Evolutionary conservation across 768 basidiomycete species (phyloP), one percentile per base, ranked within the genome.

Genomic region (Piloderma croceum): DNA sequence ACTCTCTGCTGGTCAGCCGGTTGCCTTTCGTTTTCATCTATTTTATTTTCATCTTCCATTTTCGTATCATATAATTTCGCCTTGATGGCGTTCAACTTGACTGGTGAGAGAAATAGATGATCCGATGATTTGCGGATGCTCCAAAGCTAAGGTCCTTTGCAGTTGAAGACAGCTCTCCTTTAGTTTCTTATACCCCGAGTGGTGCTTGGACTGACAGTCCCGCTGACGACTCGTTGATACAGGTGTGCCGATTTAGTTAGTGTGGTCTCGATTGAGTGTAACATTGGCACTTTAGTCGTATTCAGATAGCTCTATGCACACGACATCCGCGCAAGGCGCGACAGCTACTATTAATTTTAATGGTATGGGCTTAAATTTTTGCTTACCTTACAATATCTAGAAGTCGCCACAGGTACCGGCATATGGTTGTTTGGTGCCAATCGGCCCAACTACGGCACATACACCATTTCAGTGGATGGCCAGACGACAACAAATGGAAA

Each of bases 91-190:
- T 68, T 68, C 53, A 64, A 67, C 44, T 48, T 73, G 33, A 64
- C 66, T 45, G 64, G 73, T 73, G 24, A 41, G 56, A 31, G 45
- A 12, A 31, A 18, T 24, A 23, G 25, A 17, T 23, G 23, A 23
- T 31, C 35, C 24, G n/a, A 21, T 41, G 34, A 32, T 32, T 31
- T 31, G 13, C n/a, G n/a, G n/a, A n/a, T n/a, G 19, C 9, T 9
- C 34, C 17, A 35, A 12, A 9, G 34, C 19, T 9, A 18, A 35
- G 34, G 34, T 20, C 11, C 17, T 13, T 35, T 35, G n/a, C 43
- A 80, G 78, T 73, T 51, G 76, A 78, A 50, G 76, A 79, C 50
- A 61, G 66, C 53, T 76, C 76, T 46, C 73, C 76, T 54, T 61
- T 77, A 42, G 67, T 79, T 52, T 50, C 62, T 42, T 79, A 77